Conservation (phyloP, 2,329 filamentous ascomycete species). For the Phaeosphaeria sp. region DNA sequence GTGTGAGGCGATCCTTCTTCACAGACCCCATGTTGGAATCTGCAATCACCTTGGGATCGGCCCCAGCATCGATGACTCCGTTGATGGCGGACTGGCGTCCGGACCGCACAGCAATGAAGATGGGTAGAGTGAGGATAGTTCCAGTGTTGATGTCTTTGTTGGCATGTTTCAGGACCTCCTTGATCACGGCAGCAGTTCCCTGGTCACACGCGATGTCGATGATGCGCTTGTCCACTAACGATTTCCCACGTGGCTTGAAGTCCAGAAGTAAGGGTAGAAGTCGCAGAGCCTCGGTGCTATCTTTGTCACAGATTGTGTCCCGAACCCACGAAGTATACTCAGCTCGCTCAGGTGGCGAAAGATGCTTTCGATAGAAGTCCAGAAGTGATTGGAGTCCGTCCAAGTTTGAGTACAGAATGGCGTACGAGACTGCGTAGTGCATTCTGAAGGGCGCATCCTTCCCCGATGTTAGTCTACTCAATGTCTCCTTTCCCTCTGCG, state of each 20-base stretch:
- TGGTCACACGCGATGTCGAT: not conserved
- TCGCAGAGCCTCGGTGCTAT: no score
- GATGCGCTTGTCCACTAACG: not conserved
- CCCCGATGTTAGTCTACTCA: not conserved
- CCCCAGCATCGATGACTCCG: not conserved
- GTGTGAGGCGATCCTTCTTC: not conserved
- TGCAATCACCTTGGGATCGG: not conserved
- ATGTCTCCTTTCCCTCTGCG: not conserved
- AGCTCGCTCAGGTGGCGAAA: not conserved
- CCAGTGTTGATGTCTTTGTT: not conserved
- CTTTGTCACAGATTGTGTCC: not conserved
- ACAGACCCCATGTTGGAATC: not conserved
- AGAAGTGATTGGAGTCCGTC: not conserved
- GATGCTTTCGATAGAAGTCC: conserved; percentile 1
- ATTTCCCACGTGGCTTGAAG: not conserved
- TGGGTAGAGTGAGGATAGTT: conserved; percentile 1
- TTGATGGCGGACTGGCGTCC: not conserved
- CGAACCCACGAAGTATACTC: not conserved
- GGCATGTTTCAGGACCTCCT: not conserved
- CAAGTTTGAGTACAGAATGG: not conserved
- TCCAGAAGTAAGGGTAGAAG: not conserved
- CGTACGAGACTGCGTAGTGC: not conserved
- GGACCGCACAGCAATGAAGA: conserved; percentile 3
- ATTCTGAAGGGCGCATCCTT: not conserved
- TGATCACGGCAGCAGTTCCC: not conserved